Base-by-base conservation (phyloP, 768 basidiomycete species). In the Lyophyllum decastes region DNA sequence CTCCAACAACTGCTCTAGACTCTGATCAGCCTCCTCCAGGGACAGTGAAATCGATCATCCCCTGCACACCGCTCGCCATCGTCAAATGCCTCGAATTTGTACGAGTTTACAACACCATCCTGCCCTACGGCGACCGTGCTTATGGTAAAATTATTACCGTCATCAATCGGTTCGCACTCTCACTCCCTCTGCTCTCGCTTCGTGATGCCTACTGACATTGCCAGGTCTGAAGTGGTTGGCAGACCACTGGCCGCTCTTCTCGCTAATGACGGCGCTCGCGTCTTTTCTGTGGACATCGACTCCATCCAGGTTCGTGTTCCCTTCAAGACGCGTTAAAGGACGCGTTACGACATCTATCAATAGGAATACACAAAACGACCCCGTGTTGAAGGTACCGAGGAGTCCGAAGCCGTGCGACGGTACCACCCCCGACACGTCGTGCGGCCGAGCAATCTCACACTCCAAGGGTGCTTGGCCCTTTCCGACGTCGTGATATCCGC, bases 401-500 rank as follows among this genome's bases (percentile, higher is more conserved):
- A 73, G n/a, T 66, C 68, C 5, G 67, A 68, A 4, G 61, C 72
- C 6, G 66, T 76, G 25, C 78, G 82, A 54, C 82, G 82, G 58
- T 97, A 88, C 71, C 87, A 94, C 72, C 89, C 94, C 1, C 87
- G 87, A 41, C 95, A 99, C 66, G 82, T 92, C 55, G 88, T 90
- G 38, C 86, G 87, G 59, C 86, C 91, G 7, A 80, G 80, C 61
- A 78, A 78, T 47, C 68, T 91, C 47, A 82, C 88, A 1, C 78
- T 98, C 14, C 80, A 90, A 65, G 86, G 94, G 61, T 94, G 92
- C 67, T 82, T 98, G 17, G 87, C 81, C 0, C 71, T 91, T 21
- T 94, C 92, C 2, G 97, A 99, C 67, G 95, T 95, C 19, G 94
- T 99, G 55, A 85, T 99, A 33, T 92, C 92, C 11, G 97, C 96